These are phyloP conservation scores for Fagopyrum esculentum DNA, from an alignment of 148 eudicot genomes.

Conservation along the genomic window DNA sequence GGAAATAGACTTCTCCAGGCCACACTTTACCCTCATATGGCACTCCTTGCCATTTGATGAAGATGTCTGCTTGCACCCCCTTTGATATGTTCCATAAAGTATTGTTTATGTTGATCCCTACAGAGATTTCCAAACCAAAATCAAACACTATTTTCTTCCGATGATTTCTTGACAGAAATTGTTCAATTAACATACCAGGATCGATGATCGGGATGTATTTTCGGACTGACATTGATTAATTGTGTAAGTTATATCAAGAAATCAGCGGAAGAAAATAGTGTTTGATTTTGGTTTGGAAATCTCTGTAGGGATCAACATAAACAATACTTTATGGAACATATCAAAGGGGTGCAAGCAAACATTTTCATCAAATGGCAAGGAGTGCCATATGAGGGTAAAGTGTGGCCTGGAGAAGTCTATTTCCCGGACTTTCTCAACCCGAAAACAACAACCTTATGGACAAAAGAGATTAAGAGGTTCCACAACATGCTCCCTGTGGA, in stretches of 20 bases:
- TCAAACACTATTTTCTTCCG: not conserved
- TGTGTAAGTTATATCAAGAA: conserved; percentile 37
- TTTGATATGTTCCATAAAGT: conserved; percentile 29
- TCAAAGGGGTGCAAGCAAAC: conserved; percentile 36
- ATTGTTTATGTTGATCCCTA: conserved; percentile 29
- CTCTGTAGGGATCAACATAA: conserved; percentile 24
- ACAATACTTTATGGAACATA: conserved; percentile 32
- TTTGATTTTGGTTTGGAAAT: not conserved
- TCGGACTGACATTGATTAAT: conserved; percentile 53
- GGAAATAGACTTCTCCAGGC: conserved; percentile 48
- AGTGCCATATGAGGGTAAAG: conserved; percentile 36
- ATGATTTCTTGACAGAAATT: not conserved
- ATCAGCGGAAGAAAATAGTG: conserved; percentile 21
- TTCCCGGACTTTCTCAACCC: conserved; percentile 51
- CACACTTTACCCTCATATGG: conserved; percentile 42
- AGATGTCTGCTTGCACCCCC: conserved; percentile 40
- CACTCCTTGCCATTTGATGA: conserved; percentile 34
- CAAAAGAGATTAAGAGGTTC: conserved; percentile 36
- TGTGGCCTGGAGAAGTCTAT: conserved; percentile 52
- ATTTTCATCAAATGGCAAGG: conserved; percentile 41
- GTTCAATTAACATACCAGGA: conserved; percentile 25
- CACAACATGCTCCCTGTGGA: too few relatives aligned
- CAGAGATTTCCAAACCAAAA: not conserved
- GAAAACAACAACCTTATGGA: conserved; percentile 32
- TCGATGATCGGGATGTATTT: conserved; percentile 40